Conservation (phyloP, 2,329 filamentous ascomycete species). For the Niveomyces coronatus region DNA sequence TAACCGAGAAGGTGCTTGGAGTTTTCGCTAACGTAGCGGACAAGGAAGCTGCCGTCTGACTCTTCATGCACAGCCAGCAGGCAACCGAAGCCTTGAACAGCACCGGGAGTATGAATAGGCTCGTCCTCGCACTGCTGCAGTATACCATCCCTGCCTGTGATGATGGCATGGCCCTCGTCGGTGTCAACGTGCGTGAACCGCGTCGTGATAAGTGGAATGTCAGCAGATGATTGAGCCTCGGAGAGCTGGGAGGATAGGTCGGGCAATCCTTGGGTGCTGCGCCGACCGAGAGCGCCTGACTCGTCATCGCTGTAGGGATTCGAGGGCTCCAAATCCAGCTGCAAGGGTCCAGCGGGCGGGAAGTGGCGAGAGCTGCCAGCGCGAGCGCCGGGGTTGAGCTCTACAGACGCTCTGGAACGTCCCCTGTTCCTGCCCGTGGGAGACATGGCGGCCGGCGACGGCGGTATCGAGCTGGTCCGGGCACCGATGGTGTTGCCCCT, state of each 20-base stretch:
- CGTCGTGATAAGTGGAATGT: conserved; percentile 49
- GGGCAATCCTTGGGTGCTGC: neutral
- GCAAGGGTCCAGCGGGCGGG: conserved; percentile 23
- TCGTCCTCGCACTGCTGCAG: conserved; percentile 83
- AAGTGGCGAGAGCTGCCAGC: conserved; percentile 30
- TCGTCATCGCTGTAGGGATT: conserved; percentile 22
- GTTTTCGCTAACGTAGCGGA: conserved; percentile 74
- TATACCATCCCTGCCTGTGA: conserved; percentile 65
- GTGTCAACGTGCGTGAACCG: conserved; percentile 73
- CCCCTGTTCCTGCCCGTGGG: neutral
- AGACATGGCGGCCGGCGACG: conserved; percentile 3
- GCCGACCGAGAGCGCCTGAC: conserved; percentile 12
- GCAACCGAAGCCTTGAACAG: conserved; percentile 69
- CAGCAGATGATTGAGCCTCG: conserved; percentile 15
- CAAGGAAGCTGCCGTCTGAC: conserved; percentile 53
- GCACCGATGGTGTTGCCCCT: conserved; percentile 18
- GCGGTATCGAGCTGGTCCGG: conserved; percentile 1
- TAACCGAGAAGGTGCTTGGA: conserved; percentile 66
- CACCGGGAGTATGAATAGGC: conserved; percentile 78
- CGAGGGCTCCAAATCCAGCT: conserved; percentile 22
- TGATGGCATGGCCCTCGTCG: conserved; percentile 68
- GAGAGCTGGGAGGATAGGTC: conserved; percentile 14
- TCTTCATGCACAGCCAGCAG: conserved; percentile 67
- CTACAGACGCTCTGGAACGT: conserved; percentile 15
- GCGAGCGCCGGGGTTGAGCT: conserved; percentile 34